Conservation (phyloP, 805 yeast genomes). For the Cyberlindnera mrakii region DNA sequence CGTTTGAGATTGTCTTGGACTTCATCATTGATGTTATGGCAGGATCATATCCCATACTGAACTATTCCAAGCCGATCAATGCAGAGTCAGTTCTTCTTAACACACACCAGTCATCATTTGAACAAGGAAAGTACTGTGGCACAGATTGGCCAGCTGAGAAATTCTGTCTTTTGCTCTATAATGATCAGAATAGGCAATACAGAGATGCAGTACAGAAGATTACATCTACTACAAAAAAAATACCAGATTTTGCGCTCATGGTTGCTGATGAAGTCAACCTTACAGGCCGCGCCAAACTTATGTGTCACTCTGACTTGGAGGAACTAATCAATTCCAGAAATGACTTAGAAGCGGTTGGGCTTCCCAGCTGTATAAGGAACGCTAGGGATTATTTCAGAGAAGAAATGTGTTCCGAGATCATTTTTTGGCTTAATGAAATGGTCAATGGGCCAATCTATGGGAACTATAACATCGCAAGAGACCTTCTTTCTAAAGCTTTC, state of each 20-base stretch:
- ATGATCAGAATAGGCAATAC: conserved; percentile 73
- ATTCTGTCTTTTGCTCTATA: conserved; percentile 56
- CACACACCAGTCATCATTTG: conserved; percentile 29
- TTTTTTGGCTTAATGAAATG: conserved; percentile 59
- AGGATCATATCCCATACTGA: conserved; percentile 25
- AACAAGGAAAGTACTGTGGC: conserved; percentile 37
- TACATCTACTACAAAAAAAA: conserved; percentile 56
- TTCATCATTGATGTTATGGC: conserved; percentile 57
- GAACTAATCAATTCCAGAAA: conserved; percentile 48
- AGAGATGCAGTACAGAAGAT: conserved; percentile 68
- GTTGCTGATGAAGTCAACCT: conserved; percentile 56
- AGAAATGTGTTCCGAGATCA: conserved; percentile 69
- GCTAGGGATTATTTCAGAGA: conserved; percentile 70
- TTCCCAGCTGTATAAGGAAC: conserved; percentile 60
- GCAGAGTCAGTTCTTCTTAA: conserved; percentile 23
- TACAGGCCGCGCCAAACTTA: conserved; percentile 65
- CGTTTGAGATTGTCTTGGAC: conserved; percentile 47
- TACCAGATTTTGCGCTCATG: conserved; percentile 63
- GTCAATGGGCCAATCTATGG: conserved; percentile 48
- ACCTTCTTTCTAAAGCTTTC: conserved; percentile 50
- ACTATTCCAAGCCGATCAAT: conserved; percentile 22
- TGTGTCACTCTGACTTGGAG: conserved; percentile 46
- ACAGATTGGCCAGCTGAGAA: conserved; percentile 38
- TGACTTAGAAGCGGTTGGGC: conserved; percentile 55
- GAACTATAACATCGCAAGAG: conserved; percentile 40